These are phyloP conservation scores for Rhytidhysteron rufulum DNA, from an alignment of 2,329 filamentous ascomycete species.

Conservation along the genomic window DNA sequence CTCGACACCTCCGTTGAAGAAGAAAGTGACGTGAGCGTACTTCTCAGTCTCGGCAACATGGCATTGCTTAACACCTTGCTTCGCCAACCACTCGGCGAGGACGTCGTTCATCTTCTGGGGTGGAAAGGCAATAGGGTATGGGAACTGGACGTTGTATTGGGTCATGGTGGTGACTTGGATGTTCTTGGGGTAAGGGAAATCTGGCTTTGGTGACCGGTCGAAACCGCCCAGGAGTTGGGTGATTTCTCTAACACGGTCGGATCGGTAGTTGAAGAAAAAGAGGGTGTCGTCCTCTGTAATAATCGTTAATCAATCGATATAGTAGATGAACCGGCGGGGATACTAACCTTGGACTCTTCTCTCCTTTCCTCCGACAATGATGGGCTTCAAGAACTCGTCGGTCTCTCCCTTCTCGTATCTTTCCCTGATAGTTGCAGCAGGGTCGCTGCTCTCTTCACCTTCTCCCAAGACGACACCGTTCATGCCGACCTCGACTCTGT, in stretches of 20 bases:
- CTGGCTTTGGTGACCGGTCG: conserved; percentile 83
- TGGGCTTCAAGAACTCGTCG: conserved; percentile 97
- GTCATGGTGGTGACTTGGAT: conserved; percentile 92
- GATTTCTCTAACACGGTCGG: conserved; percentile 93
- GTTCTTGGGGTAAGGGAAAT: conserved; percentile 92
- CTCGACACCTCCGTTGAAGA: conserved; percentile 98
- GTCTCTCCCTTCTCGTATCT: conserved; percentile 85
- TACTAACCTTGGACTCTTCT: conserved; percentile 73
- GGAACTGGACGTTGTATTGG: conserved; percentile 93
- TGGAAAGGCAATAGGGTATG: conserved; percentile 86
- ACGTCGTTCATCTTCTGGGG: conserved; percentile 97
- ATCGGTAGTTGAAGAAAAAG: conserved; percentile 99
- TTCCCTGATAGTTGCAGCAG: conserved; percentile 80
- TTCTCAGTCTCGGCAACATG: conserved; percentile 99
- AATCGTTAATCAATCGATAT: conserved; percentile 26
- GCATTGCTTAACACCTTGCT: conserved; percentile 85
- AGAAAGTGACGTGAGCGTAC: conserved; percentile 99
- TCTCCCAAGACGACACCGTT: conserved; percentile 83
- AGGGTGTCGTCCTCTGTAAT: conserved; percentile 77
- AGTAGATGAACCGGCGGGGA: conserved; percentile 16
- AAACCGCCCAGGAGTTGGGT: conserved; percentile 89
- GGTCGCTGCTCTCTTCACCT: conserved; percentile 80
- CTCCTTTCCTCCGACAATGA: conserved; percentile 86
- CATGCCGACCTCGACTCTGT: conserved; percentile 83
- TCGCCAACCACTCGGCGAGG: conserved; percentile 92